Evolutionary conservation across 2,329 filamentous ascomycete species (phyloP).

Genomic region (Bisporella sp.): DNA sequence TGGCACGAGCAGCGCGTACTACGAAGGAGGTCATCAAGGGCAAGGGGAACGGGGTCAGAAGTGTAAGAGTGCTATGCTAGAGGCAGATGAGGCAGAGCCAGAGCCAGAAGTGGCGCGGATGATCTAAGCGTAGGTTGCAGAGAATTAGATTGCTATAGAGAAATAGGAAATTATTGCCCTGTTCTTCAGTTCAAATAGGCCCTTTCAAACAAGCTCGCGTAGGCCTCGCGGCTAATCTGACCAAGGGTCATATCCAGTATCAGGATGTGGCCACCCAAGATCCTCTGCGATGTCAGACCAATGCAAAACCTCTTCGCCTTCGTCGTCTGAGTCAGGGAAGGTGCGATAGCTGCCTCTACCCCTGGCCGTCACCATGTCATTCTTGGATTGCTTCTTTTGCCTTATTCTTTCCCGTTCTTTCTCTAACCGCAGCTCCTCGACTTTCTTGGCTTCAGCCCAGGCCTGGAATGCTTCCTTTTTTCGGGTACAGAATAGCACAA

Average conservation of each 20-base stretch:
- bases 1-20: too few species aligned
- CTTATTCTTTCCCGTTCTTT: constrained; percentile 8
- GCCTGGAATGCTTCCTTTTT: constrained; percentile 29
- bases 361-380: background rate
- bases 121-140: too few species aligned
- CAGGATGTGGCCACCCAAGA: background rate
- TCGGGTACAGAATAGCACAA: constrained; percentile 38
- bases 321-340: background rate
- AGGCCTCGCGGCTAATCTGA: background rate
- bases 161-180: too few species aligned
- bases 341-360: background rate
- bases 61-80: constrained; percentile 10
- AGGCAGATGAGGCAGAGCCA: background rate
- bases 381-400: constrained; percentile 1
- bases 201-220: too few species aligned
- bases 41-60: background rate
- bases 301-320: background rate
- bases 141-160: too few species aligned
- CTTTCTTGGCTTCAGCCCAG: constrained; percentile 27
- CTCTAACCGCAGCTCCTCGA: constrained; percentile 11
- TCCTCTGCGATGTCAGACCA: background rate
- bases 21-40: too few species aligned
- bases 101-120: background rate
- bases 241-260: background rate
- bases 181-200: too few species aligned